A percentile compares a stretch with the other conserved stretches of the same genome.
Conservation (phyloP, 169 alveolate species). For the Eimeria maxima region DNA sequence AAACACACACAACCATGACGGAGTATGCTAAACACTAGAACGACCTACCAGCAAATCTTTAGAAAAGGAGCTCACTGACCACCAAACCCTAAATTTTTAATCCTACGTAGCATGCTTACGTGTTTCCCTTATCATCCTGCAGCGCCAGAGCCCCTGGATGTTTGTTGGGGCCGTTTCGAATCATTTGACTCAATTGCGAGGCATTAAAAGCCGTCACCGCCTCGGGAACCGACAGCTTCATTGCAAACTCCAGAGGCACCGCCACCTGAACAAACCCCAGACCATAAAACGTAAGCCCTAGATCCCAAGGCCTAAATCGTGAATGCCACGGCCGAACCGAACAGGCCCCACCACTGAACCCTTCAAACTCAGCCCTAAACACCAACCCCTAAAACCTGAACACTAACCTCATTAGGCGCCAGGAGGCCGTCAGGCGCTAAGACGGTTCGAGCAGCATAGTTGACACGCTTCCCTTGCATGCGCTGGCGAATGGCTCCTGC, state of each 20-base stretch:
- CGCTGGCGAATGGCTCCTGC: conserved; percentile 98
- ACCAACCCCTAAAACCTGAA: background rate
- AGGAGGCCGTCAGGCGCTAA: conserved; percentile 99
- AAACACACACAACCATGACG: too few relatives aligned
- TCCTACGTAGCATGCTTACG: background rate
- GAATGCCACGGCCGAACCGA: background rate
- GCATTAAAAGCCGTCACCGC: conserved; percentile 69
- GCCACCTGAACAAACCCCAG: conserved; percentile 23
- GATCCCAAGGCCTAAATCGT: background rate
- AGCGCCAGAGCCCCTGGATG: conserved; percentile 98
- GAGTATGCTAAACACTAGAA: too few relatives aligned
- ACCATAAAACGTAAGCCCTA: conserved; percentile 1
- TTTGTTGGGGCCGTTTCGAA: conserved; percentile 96
- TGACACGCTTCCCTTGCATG: conserved; percentile 99
- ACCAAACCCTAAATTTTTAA: background rate
- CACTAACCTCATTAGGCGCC: conserved; percentile 92
- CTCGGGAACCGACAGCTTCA: conserved; percentile 65
- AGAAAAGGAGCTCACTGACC: background rate
- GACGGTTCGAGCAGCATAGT: conserved; percentile 99
- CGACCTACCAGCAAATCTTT: too few relatives aligned
- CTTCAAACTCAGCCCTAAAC: background rate
- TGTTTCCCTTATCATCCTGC: conserved; percentile 85
- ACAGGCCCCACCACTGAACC: background rate
- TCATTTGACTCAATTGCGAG: conserved; percentile 69
- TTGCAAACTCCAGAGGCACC: conserved; percentile 78